These are phyloP conservation scores for Pichia eremophila DNA, from an alignment of 805 yeast species.

Conservation along the genomic window DNA sequence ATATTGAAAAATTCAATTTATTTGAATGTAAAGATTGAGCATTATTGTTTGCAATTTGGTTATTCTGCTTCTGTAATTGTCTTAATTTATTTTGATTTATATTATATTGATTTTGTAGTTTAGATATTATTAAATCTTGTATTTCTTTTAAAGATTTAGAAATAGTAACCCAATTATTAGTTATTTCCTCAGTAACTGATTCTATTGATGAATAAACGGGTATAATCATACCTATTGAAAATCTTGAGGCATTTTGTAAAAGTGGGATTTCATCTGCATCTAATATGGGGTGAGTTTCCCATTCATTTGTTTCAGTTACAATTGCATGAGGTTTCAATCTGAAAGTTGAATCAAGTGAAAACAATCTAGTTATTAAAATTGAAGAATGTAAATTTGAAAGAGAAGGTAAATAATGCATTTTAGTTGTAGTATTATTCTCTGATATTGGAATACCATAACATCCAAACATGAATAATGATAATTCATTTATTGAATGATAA, in stretches of 20 bases:
- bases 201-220: constrained; percentile 29
- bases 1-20: constrained; percentile 26
- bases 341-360: constrained; percentile 25
- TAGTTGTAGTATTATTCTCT: constrained; percentile 35
- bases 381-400: constrained; percentile 29
- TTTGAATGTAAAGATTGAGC: constrained; percentile 12
- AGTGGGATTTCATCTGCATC: constrained; percentile 20
- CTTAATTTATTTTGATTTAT: background rate
- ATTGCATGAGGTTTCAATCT: constrained; percentile 6
- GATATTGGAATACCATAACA: constrained; percentile 41
- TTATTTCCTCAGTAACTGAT: constrained; percentile 30
- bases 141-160: constrained; percentile 30
- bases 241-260: constrained; percentile 21
- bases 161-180: constrained; percentile 42
- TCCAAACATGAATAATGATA: constrained; percentile 48
- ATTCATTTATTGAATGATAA: constrained; percentile 35
- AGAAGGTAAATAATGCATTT: constrained; percentile 39
- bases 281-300: constrained; percentile 37
- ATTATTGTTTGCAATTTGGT: background rate
- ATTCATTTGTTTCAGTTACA: constrained; percentile 15
- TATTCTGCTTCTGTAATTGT: background rate
- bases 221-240: constrained; percentile 39
- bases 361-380: constrained; percentile 37
- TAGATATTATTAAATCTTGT: constrained; percentile 26
- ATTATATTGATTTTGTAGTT: constrained; percentile 27